These are phyloP conservation scores for Aspergillus quadrilineatus DNA, from an alignment of 2,329 filamentous ascomycete genomes.

Conservation along the genomic window DNA sequence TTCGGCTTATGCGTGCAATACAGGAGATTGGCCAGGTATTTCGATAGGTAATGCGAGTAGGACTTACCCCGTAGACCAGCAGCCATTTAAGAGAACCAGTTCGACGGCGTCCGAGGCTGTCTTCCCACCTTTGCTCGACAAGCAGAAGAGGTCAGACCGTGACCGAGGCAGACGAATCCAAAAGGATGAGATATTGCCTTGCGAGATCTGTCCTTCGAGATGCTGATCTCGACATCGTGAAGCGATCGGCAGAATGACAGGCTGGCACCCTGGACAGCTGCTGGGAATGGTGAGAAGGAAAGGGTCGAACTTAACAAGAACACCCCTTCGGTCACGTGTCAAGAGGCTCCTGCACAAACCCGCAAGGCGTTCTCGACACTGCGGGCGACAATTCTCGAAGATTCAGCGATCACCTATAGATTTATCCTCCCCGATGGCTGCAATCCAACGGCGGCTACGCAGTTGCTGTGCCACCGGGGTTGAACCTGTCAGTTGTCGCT, in stretches of 20 bases:
- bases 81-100: not conserved
- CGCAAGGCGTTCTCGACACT: slow-evolving; percentile 12
- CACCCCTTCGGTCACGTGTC: slow-evolving; percentile 8
- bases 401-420: slow-evolving; percentile 12
- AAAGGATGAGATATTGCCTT: not conserved
- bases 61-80: not conserved
- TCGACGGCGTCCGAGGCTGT: not conserved
- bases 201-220: not conserved
- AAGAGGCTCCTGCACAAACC: slow-evolving; percentile 10
- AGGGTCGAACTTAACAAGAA: not conserved
- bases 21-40: not conserved
- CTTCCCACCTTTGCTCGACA: not conserved
- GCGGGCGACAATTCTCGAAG: slow-evolving; percentile 2
- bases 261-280: not conserved
- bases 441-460: slow-evolving; percentile 8
- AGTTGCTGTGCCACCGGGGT: slow-evolving; percentile 1
- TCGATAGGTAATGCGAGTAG: slow-evolving; percentile 6
- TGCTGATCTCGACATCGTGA: not conserved
- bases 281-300: not conserved
- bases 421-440: not conserved
- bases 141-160: not conserved
- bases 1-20: slow-evolving; percentile 2
- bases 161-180: not conserved
- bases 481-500: slow-evolving; percentile 16
- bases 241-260: not conserved